Conservation (phyloP, 805 yeast genomes). For the Kockiozyma suomiensis region DNA sequence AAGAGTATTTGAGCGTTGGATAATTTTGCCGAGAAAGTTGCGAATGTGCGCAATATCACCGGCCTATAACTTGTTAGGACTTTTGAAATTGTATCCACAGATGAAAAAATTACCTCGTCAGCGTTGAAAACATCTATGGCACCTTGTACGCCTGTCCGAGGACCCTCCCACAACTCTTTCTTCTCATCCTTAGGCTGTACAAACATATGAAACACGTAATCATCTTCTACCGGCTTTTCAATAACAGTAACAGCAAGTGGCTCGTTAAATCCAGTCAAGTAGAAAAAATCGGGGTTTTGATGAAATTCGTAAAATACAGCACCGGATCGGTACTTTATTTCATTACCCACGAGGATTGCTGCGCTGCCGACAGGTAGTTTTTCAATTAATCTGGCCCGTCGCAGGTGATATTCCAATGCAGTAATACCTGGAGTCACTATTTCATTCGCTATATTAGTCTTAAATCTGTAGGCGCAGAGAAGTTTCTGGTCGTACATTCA, state of each 20-base stretch:
- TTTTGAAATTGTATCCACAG: neutral
- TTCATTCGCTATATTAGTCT: too few species aligned
- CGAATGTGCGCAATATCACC: constrained; percentile 48
- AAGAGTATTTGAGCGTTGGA: constrained; percentile 54
- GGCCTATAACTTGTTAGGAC: constrained; percentile 42
- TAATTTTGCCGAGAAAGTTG: constrained; percentile 50
- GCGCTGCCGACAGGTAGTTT: constrained; percentile 63
- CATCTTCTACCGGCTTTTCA: constrained; percentile 47
- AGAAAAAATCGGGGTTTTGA: constrained; percentile 85
- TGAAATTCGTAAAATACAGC: constrained; percentile 90
- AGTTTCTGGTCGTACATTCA: constrained; percentile 48
- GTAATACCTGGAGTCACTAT: constrained; percentile 80
- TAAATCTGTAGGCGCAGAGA: too few species aligned
- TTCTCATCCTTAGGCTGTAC: constrained; percentile 80
- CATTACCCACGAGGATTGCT: constrained; percentile 74
- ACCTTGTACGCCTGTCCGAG: constrained; percentile 82
- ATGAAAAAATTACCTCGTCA: constrained; percentile 53
- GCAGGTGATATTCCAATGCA: constrained; percentile 75
- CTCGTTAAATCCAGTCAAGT: constrained; percentile 55
- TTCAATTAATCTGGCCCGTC: constrained; percentile 64
- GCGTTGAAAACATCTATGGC: constrained; percentile 85
- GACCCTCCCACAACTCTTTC: constrained; percentile 94
- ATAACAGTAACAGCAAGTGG: constrained; percentile 42
- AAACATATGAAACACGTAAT: constrained; percentile 65
- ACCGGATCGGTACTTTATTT: constrained; percentile 79